Percentiles rank a stretch among this genome's conserved stretches.
Evolutionary conservation across 441 rosid species (phyloP).

Genomic region (Jatropha podagrica): DNA sequence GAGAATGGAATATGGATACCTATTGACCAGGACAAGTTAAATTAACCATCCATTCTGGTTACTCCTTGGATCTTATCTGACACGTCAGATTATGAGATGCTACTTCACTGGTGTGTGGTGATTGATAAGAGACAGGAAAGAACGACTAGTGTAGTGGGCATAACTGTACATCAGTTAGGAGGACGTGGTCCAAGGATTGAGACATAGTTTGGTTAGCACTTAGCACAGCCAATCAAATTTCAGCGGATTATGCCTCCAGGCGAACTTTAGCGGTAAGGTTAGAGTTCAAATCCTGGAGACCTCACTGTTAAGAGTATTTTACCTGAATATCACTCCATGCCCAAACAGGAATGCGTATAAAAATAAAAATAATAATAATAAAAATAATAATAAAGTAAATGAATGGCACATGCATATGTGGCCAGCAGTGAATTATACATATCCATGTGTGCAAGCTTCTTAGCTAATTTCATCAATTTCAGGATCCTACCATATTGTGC

Average conservation of each 20-base stretch:
- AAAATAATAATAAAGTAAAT: neutral
- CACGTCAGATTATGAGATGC: constrained; percentile 9
- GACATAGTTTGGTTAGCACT: neutral
- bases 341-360: too few relatives aligned
- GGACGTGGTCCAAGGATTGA: neutral
- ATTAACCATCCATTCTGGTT: neutral
- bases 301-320: too few relatives aligned
- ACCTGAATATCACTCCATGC: too few relatives aligned
- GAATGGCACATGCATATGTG: neutral
- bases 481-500: neutral
- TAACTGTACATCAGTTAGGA: constrained; percentile 1
- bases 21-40: neutral
- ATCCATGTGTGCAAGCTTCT: too few relatives aligned
- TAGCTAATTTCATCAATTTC: neutral
- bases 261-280: too few relatives aligned
- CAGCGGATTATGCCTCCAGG: neutral
- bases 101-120: constrained; percentile 8
- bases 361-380: too few relatives aligned
- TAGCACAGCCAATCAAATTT: neutral
- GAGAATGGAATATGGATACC: neutral
- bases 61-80: constrained; percentile 7
- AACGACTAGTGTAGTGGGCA: neutral
- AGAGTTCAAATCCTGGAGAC: too few relatives aligned
- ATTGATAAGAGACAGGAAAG: constrained; percentile 7
- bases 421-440: too few relatives aligned